phyloP scores from a whole-genome alignment of 129 eudicot species.

The Glebionis coronaria region DNA sequence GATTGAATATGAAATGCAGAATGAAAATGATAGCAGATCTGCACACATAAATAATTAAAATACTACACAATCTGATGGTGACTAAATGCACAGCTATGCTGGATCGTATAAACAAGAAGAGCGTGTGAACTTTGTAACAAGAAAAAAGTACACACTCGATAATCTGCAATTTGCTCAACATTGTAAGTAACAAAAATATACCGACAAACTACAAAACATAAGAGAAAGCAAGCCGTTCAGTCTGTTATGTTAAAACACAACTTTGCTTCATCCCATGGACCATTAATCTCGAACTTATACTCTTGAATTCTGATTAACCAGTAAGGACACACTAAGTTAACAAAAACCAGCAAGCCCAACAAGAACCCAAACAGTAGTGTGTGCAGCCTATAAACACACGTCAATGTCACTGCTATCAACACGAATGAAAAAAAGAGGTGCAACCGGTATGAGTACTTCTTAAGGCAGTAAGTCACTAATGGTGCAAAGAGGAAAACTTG shows the following conservation, averaged over 20 bases:
- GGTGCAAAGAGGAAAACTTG: slow-evolving; percentile 18
- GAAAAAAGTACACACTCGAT: no score
- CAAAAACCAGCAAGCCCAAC: slow-evolving; percentile 59
- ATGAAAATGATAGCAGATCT: not conserved
- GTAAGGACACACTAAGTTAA: slow-evolving; percentile 82
- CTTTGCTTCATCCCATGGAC: slow-evolving; percentile 99
- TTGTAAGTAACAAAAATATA: no score
- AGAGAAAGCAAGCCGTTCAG: slow-evolving; percentile 23
- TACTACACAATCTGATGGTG: not conserved
- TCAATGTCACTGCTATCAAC: slow-evolving; percentile 59
- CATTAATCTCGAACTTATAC: slow-evolving; percentile 96
- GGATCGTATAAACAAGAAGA: no score
- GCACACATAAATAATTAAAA: not conserved
- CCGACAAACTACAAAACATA: not conserved
- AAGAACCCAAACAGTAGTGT: slow-evolving; percentile 55
- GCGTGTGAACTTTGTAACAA: no score
- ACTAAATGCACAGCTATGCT: no score
- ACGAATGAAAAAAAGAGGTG: slow-evolving; percentile 60
- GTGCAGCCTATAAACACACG: slow-evolving; percentile 54
- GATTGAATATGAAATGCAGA: not conserved
- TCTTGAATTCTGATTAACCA: slow-evolving; percentile 88
- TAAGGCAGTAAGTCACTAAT: slow-evolving; percentile 64
- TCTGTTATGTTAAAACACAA: slow-evolving; percentile 83
- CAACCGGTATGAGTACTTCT: slow-evolving; percentile 67
- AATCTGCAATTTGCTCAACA: no score